Percentiles rank a stretch among this genome's conserved stretches.
Conservation (phyloP, 495 filamentous ascomycete genomes). For the Neurospora sp. region DNA sequence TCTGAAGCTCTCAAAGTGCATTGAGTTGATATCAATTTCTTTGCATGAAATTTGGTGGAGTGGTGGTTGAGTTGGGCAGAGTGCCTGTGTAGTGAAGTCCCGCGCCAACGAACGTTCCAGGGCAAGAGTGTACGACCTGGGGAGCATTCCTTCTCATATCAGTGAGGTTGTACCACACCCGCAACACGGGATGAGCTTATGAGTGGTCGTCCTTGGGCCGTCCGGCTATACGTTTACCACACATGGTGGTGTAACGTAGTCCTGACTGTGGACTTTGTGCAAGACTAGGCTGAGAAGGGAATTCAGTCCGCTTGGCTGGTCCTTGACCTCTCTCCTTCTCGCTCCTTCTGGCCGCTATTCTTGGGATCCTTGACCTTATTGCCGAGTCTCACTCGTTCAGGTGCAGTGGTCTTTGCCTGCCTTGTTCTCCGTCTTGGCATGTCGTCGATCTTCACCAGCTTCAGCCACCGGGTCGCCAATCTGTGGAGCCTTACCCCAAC, state of each 20-base stretch:
- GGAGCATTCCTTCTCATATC: neutral
- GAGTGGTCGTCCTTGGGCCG: neutral
- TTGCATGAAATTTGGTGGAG: no score
- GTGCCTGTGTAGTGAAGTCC: no score
- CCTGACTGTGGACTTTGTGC: neutral
- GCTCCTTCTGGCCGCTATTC: neutral
- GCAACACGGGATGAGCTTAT: neutral
- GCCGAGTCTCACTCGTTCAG: neutral
- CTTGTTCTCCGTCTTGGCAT: neutral
- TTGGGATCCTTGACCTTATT: neutral
- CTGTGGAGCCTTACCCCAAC: neutral
- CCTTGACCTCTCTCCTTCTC: neutral
- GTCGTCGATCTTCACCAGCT: neutral
- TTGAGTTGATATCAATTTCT: no score
- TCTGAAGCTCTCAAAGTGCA: no score
- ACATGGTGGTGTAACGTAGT: neutral
- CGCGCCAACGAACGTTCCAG: no score
- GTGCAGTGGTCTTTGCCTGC: neutral
- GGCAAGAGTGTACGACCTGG: neutral
- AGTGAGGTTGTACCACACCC: neutral
- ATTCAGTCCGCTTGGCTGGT: neutral
- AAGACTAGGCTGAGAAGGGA: neutral
- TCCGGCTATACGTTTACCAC: neutral
- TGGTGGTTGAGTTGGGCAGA: no score
- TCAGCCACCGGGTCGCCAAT: neutral